phyloP scores from a whole-genome alignment of 2,329 filamentous ascomycete genomes.

The Lithohypha guttulata region DNA sequence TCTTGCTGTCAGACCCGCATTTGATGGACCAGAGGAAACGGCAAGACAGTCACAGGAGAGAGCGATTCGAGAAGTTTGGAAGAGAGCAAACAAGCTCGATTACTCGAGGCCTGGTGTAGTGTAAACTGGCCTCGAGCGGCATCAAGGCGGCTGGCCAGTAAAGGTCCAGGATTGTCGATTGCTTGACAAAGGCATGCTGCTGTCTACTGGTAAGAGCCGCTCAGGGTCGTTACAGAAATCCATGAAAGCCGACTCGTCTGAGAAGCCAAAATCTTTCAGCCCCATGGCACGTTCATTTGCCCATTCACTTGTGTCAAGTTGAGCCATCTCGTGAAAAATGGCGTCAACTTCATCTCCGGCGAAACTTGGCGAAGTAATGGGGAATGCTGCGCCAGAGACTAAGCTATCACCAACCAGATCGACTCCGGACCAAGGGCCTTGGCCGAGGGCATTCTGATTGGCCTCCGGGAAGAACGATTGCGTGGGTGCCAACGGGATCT shows the following conservation, averaged over 20 bases:
- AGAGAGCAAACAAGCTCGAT: constrained; percentile 53
- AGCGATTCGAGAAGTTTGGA: constrained; percentile 62
- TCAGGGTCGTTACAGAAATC: constrained; percentile 37
- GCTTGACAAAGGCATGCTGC: constrained; percentile 6
- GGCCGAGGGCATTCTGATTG: not conserved
- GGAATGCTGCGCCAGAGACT: not conserved
- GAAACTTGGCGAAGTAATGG: constrained; percentile 19
- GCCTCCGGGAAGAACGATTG: too few species aligned
- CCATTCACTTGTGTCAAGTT: constrained; percentile 37
- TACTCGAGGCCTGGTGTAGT: constrained; percentile 53
- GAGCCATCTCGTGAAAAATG: constrained; percentile 36
- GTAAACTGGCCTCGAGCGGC: too few species aligned
- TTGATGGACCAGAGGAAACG: constrained; percentile 49
- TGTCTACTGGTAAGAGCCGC: constrained; percentile 22
- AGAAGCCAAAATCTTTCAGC: constrained; percentile 34
- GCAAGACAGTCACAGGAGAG: constrained; percentile 58
- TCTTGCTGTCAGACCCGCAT: constrained; percentile 60
- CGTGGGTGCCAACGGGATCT: not conserved
- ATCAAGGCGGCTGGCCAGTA: constrained; percentile 4
- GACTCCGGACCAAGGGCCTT: constrained; percentile 1
- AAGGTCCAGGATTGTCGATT: constrained; percentile 7
- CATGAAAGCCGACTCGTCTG: constrained; percentile 35
- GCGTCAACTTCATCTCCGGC: constrained; percentile 30
- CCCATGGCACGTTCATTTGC: constrained; percentile 31
- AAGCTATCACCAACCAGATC: not conserved